Evolutionary conservation across 2,329 filamentous ascomycete species (phyloP).

Genomic region (Beauveria scarabaeidicola): DNA sequence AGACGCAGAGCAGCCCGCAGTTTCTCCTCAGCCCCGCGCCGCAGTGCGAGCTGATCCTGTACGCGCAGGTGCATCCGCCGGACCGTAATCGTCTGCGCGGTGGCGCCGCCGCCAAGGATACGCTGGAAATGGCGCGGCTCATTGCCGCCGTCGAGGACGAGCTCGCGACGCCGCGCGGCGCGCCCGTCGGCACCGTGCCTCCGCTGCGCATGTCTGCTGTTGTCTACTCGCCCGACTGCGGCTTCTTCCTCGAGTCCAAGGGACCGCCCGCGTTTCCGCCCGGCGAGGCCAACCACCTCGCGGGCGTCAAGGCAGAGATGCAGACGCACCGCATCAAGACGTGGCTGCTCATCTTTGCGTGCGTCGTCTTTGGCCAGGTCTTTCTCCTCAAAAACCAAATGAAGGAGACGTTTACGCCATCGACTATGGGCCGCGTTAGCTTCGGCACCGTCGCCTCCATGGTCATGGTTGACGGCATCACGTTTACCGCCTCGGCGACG

Average conservation of each 20-base stretch:
- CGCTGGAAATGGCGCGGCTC: slow-evolving; percentile 27
- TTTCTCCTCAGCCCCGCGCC: slow-evolving; percentile 53
- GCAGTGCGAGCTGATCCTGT: slow-evolving; percentile 84
- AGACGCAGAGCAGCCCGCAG: slow-evolving; percentile 48
- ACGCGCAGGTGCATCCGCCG: slow-evolving; percentile 64
- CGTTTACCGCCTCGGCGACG: slow-evolving; percentile 46
- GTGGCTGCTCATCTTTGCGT: slow-evolving; percentile 49
- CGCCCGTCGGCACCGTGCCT: slow-evolving; percentile 46
- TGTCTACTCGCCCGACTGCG: slow-evolving; percentile 60
- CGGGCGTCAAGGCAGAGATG: slow-evolving; percentile 53
- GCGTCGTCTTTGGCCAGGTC: slow-evolving; percentile 52
- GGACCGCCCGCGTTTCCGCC: slow-evolving; percentile 49
- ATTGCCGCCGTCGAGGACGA: slow-evolving; percentile 53
- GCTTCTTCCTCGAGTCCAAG: slow-evolving; percentile 56
- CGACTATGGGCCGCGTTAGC: slow-evolving; percentile 57
- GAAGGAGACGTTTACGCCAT: slow-evolving; percentile 58
- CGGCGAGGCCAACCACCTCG: slow-evolving; percentile 45
- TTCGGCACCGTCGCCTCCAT: slow-evolving; percentile 55
- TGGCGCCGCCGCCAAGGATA: slow-evolving; percentile 23
- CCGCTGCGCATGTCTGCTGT: slow-evolving; percentile 53
- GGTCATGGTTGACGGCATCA: slow-evolving; percentile 53
- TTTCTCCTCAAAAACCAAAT: slow-evolving; percentile 56
- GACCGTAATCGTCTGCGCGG: slow-evolving; percentile 25
- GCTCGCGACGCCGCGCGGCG: slow-evolving; percentile 52
- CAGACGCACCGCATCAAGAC: slow-evolving; percentile 47